These are phyloP conservation scores for Gonapodya prolifera DNA, from an alignment of 192 early-diverging fungal genomes.

Conservation along the genomic window DNA sequence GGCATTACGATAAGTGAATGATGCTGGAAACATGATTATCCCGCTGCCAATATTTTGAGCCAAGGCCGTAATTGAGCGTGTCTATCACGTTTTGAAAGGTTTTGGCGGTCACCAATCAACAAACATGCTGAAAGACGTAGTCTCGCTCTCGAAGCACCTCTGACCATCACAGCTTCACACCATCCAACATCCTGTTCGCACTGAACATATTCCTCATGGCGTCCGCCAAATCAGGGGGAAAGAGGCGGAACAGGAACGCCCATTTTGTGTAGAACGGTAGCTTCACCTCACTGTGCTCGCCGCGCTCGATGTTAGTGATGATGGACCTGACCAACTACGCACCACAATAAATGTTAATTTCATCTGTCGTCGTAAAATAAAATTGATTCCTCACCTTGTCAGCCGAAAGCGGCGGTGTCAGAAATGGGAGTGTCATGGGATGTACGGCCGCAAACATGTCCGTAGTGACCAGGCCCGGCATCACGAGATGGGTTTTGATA, in stretches of 20 bases:
- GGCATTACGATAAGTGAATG: too few relatives aligned
- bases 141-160: too few relatives aligned
- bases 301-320: neutral
- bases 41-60: too few relatives aligned
- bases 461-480: slow-evolving; percentile 57
- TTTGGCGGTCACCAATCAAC: too few relatives aligned
- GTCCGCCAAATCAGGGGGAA: neutral
- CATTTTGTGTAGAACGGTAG: neutral
- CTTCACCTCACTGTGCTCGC: neutral
- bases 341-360: neutral
- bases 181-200: neutral
- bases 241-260: neutral
- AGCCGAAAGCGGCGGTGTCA: slow-evolving; percentile 49
- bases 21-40: too few relatives aligned
- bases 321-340: neutral
- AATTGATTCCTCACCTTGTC: slow-evolving; percentile 28
- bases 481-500: slow-evolving; percentile 55
- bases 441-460: slow-evolving; percentile 56
- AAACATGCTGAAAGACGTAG: neutral
- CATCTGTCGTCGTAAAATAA: too few relatives aligned
- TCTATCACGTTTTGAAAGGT: too few relatives aligned
- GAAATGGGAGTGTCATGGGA: slow-evolving; percentile 32
- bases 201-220: neutral
- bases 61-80: too few relatives aligned
- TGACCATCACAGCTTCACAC: neutral